These are phyloP conservation scores for Cercospora beticola DNA, from an alignment of 2,329 filamentous ascomycete genomes.

Conservation along the genomic window DNA sequence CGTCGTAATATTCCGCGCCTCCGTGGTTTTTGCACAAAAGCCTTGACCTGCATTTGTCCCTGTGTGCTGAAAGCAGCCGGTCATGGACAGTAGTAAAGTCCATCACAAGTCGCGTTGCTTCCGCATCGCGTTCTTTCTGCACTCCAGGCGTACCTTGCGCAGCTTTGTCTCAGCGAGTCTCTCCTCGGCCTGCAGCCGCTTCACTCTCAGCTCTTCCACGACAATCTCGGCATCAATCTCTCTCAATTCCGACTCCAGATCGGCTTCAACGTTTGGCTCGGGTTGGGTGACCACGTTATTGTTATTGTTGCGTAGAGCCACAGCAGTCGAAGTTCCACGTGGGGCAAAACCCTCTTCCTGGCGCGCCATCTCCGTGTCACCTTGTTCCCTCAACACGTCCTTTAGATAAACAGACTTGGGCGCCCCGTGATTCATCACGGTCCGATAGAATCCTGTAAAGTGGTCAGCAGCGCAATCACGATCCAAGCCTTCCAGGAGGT, in stretches of 20 bases:
- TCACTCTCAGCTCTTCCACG: slow-evolving; percentile 34
- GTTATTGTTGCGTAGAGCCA: not conserved
- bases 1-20: not conserved
- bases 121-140: not conserved
- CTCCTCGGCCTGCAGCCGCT: not conserved
- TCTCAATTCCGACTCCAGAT: not conserved
- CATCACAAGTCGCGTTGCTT: not conserved
- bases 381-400: not conserved
- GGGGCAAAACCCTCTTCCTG: not conserved
- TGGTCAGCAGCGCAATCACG: not conserved
- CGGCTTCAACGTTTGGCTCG: not conserved
- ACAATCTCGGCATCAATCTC: slow-evolving; percentile 34
- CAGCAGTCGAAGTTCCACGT: not conserved
- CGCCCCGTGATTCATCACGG: not conserved
- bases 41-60: not conserved
- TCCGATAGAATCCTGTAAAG: not conserved
- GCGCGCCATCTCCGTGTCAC: not conserved
- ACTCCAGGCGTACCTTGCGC: not conserved
- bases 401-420: not conserved
- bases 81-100: not conserved
- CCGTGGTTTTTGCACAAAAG: not conserved
- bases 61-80: not conserved
- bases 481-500: not conserved
- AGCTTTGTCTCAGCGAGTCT: not conserved
- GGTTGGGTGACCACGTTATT: not conserved